Conservation (phyloP, 805 yeast genomes). For the Myxozyma neotropica region DNA sequence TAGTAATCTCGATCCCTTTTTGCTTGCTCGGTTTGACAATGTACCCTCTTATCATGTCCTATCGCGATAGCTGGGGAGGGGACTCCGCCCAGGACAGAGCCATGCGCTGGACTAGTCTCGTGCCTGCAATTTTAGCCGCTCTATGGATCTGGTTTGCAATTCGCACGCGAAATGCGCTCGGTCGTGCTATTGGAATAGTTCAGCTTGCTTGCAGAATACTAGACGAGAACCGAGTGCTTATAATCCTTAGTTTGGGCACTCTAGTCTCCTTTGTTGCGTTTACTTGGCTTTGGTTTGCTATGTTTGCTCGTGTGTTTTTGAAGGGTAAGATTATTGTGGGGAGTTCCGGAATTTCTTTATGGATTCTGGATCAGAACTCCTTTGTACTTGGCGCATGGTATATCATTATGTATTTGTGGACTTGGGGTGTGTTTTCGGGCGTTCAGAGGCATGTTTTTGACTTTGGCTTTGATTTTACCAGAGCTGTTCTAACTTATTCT, state of each 20-base stretch:
- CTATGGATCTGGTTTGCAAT: conserved; percentile 40
- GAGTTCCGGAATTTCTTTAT: conserved; percentile 20
- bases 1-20: conserved; percentile 40
- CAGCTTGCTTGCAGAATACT: conserved; percentile 44
- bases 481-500: conserved; percentile 1
- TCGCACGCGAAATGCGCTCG: conserved; percentile 37
- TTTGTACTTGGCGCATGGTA: conserved; percentile 42
- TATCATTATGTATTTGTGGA: conserved; percentile 47
- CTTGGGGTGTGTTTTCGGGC: conserved; percentile 47
- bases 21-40: conserved; percentile 37
- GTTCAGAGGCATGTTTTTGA: conserved; percentile 39
- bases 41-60: conserved; percentile 41
- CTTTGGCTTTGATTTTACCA: too few relatives aligned
- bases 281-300: conserved; percentile 43
- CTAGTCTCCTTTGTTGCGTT: conserved; percentile 40
- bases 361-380: conserved; percentile 39
- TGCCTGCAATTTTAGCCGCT: conserved; percentile 37
- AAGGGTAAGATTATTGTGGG: conserved; percentile 29
- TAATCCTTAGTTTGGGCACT: conserved; percentile 39
- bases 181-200: conserved; percentile 43
- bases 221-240: conserved; percentile 40
- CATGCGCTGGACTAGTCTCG: conserved; percentile 41
- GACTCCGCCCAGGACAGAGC: conserved; percentile 39
- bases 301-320: conserved; percentile 42
- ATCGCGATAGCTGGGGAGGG: conserved; percentile 40